phyloP scores from a whole-genome alignment of 2,329 filamentous ascomycete species.

The Diplodia mutila region DNA sequence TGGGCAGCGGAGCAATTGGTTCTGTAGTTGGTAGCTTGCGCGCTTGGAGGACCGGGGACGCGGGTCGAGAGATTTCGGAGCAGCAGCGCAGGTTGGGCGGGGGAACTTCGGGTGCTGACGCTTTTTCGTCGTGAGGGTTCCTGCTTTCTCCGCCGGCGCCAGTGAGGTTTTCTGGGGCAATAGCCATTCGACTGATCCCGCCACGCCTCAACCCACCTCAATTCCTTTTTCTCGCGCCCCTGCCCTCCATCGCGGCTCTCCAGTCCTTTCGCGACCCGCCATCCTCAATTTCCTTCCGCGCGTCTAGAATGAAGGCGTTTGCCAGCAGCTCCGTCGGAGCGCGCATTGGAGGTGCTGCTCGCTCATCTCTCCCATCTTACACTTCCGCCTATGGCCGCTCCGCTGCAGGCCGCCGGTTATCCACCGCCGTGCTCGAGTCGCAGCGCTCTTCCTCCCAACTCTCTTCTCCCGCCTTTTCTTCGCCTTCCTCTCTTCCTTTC shows the following conservation, averaged over 20 bases:
- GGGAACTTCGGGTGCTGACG: conserved; percentile 2
- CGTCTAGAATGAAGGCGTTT: conserved; percentile 51
- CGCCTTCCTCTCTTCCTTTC: conserved; percentile 37
- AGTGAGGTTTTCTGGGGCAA: conserved; percentile 24
- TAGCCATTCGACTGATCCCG: not conserved
- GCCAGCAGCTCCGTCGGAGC: conserved; percentile 45
- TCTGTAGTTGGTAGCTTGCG: not conserved
- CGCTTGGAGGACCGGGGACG: not conserved
- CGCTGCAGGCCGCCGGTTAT: conserved; percentile 54
- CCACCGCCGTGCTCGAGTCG: conserved; percentile 33
- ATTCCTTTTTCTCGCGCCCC: conserved; percentile 4
- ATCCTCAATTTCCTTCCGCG: conserved; percentile 1
- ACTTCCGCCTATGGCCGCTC: conserved; percentile 50
- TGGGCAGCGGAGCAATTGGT: conserved; percentile 3
- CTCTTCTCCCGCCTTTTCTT: conserved; percentile 29
- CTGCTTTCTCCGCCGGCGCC: conserved; percentile 18
- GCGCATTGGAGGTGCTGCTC: conserved; percentile 46
- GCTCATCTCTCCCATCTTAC: conserved; percentile 39
- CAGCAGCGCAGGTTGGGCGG: not conserved
- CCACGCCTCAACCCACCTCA: conserved; percentile 17
- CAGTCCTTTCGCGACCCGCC: not conserved
- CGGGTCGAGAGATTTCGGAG: conserved; percentile 12
- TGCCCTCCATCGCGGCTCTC: conserved; percentile 11
- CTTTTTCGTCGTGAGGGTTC: conserved; percentile 8
- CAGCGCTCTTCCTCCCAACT: conserved; percentile 35